phyloP scores from a whole-genome alignment of 148 eudicot species.

The Hydrangea macrophylla region DNA sequence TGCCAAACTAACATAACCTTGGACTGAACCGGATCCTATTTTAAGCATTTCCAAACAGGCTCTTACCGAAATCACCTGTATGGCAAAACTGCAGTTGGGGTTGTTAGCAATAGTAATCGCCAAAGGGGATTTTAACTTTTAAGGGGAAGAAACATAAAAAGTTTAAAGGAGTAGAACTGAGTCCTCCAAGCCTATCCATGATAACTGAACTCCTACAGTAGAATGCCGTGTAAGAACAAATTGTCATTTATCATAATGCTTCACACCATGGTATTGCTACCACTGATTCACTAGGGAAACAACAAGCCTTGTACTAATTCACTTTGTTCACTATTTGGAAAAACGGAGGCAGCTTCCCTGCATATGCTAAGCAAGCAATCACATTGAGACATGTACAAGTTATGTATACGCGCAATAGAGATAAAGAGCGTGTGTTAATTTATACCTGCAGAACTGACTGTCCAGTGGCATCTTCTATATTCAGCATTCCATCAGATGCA shows the following conservation, averaged over 20 bases:
- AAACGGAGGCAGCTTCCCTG: not conserved
- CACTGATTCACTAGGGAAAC: not conserved
- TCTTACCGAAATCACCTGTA: no score
- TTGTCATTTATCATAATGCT: not conserved
- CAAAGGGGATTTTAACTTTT: no score
- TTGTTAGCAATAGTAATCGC: no score
- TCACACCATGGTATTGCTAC: not conserved
- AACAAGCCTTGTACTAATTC: not conserved
- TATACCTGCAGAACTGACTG: constrained; percentile 87
- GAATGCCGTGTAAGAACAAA: not conserved
- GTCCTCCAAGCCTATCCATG: not conserved
- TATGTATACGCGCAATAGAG: not conserved
- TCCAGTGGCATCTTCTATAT: constrained; percentile 60
- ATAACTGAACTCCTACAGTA: not conserved
- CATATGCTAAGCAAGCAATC: not conserved
- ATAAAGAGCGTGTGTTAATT: not conserved
- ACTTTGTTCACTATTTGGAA: not conserved
- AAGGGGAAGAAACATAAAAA: not conserved
- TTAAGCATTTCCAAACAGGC: no score
- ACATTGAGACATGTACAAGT: not conserved
- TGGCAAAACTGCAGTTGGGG: no score
- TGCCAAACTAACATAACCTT: no score
- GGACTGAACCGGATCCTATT: no score
- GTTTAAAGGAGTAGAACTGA: not conserved
- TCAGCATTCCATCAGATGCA: constrained; percentile 83